Percentiles rank a stretch among this genome's conserved stretches.
Evolutionary conservation across 805 yeast genomes (phyloP).

Genomic region (Wickerhamomyces subpelliculosus): DNA sequence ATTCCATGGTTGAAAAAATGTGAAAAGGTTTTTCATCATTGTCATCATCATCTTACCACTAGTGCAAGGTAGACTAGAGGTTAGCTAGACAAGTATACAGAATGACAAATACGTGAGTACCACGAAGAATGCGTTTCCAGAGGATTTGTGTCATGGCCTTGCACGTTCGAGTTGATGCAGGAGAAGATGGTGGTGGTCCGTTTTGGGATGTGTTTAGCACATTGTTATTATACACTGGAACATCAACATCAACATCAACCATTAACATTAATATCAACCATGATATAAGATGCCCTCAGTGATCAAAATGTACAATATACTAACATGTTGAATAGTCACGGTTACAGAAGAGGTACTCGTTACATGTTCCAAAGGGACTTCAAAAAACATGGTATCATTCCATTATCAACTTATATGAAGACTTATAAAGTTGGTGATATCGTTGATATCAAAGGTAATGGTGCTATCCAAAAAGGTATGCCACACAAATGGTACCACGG

Average conservation of each 20-base stretch:
- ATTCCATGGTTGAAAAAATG: too few relatives aligned
- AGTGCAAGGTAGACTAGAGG: background rate
- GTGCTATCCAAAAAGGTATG: conserved; percentile 99
- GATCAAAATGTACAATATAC: too few relatives aligned
- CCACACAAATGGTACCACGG: conserved; percentile 99
- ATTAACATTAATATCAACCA: too few relatives aligned
- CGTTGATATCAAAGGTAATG: conserved; percentile 98
- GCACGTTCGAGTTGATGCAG: too few relatives aligned
- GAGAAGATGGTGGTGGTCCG: too few relatives aligned
- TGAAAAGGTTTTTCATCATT: background rate
- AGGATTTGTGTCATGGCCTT: too few relatives aligned
- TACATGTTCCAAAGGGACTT: conserved; percentile 99
- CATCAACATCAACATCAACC: conserved; percentile 2
- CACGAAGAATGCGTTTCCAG: too few relatives aligned
- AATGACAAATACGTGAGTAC: conserved; percentile 1
- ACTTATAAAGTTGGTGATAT: conserved; percentile 98
- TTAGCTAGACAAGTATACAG: background rate
- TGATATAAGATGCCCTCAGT: too few relatives aligned
- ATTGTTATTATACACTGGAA: too few relatives aligned
- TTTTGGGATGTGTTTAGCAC: too few relatives aligned
- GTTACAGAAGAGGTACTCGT: conserved; percentile 99
- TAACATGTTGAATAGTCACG: conserved; percentile 51
- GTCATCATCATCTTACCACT: background rate
- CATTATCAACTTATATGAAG: conserved; percentile 96
- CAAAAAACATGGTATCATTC: conserved; percentile 89